Base-by-base conservation (phyloP, 345 rosid genomes). In the Eutrema japonicum region DNA sequence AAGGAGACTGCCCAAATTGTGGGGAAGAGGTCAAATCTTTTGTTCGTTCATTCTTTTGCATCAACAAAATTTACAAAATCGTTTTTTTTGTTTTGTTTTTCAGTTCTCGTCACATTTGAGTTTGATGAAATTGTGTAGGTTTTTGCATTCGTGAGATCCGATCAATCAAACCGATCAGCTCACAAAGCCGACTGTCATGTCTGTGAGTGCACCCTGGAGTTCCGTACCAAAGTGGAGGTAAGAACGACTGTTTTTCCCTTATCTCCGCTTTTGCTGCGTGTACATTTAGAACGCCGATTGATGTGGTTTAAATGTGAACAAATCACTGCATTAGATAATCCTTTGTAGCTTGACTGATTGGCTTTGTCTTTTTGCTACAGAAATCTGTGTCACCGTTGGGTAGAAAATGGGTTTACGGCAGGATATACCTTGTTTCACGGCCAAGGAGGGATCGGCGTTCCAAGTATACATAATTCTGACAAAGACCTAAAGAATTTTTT, bases 101-200 rank as follows among this genome's bases (percentile, higher is more conserved):
- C 22, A 35, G 37, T 33, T 60, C 14, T 60, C 47, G 1, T 59
- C n/a, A 43, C 41, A 58, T 59, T 50, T 43, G 49, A 59, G 38
- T 38, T 35, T 60, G 47, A 58, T 70, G 51, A 72, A 57, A 43
- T 32, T 62, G 22, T 79, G 40, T 80, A 95, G 99, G 99, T 95
- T 36, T 95, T 92, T 68, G 96, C 96, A 5, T 95, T 95, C 48
- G 92, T 95, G 66, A 86, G 68, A 53, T 81, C 99, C 8, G 84
- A 88, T 75, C 80, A 85, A 72, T 79, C 95, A 38, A 85, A 83
- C 22, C 41, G 43, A 68, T 70, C 88, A 29, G 84, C 92, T 29
- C 97, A 95, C 67, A 85, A 83, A 83, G 89, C 99, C 1, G 93
- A 89, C 61, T 95, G 99, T 58, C 99, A 95, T 74, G 97, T 95